Evolutionary conservation across 495 filamentous ascomycete species (phyloP), one percentile per base, ranked within the genome.

Genomic region (Daldinia childiae): DNA sequence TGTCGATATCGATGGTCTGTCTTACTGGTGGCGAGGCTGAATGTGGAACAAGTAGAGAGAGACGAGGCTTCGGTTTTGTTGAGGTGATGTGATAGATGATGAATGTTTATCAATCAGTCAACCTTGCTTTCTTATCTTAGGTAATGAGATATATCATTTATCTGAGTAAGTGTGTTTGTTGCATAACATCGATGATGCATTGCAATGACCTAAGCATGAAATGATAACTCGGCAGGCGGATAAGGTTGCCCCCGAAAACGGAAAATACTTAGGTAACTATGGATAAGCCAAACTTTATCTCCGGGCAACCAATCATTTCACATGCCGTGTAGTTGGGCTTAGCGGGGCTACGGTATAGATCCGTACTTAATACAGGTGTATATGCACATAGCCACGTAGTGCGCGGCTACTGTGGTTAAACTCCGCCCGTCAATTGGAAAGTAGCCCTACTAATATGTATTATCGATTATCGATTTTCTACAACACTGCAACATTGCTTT

Each of bases 261-360:
- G 41, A 17, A 48, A 48, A n/a, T 48, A 48, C 41, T 9, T 4
- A n/a, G n/a, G n/a, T n/a, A n/a, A n/a, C n/a, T n/a, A 30, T 38
- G 24, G 29, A 17, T 48, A 51, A 45, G 11, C 34, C 30, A 50
- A 39, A 65, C 38, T 19, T 61, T 66, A 66, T 58, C 62, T 29
- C 63, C 58, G 54, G 3, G 14, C n/a, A 56, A 14, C 70, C 64
- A 73, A 73, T 73, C 48, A 38, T 61, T 19, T 0, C 36, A 19
- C 51, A 36, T 70, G 17, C 58, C 64, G 41, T 52, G 7, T 6
- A 14, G 58, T 17, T 52, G 51, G 51, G 19, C 51, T 52, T 21
- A 50, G 39, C 24, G 21, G 14, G 52, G 38, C 14, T 26, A 15
- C 19, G 62, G 57, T 29, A 51, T 43, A 19, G 8, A 48, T 34